Evolutionary conservation across 306 rosid species (phyloP).

Genomic region (Nissolia schottii): DNA sequence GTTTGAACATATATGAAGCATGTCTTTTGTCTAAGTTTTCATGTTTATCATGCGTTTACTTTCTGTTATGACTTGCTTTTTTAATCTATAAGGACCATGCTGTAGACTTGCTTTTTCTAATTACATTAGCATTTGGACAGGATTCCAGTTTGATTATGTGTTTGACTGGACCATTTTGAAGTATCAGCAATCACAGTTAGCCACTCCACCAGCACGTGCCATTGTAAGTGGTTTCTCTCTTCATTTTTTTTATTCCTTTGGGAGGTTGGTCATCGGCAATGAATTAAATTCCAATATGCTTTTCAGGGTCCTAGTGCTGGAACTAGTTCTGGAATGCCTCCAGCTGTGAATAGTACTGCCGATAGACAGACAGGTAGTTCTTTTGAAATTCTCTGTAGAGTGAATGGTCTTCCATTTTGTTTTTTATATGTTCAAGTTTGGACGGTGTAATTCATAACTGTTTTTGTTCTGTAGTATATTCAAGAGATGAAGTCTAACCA

Average conservation of each 20-base stretch:
- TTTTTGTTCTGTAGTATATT: not conserved
- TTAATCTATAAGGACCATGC: not conserved
- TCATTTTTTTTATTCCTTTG: not conserved
- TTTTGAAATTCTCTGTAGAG: not conserved
- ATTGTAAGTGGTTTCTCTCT: slow-evolving; percentile 29
- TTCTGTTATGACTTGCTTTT: not conserved
- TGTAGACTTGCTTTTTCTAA: not conserved
- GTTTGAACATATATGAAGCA: slow-evolving; percentile 31
- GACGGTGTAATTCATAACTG: not conserved
- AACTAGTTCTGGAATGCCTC: slow-evolving; percentile 78
- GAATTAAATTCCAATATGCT: slow-evolving; percentile 10
- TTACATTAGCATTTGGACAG: slow-evolving; percentile 34
- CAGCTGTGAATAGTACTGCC: slow-evolving; percentile 39
- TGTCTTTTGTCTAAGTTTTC: not conserved
- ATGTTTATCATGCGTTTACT: not conserved
- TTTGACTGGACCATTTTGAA: slow-evolving; percentile 88
- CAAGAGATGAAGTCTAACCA: not conserved
- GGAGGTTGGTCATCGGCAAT: slow-evolving; percentile 22
- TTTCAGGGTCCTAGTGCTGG: slow-evolving; percentile 63
- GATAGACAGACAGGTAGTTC: slow-evolving; percentile 67
- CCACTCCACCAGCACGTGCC: slow-evolving; percentile 70
- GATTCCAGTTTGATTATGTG: slow-evolving; percentile 88
- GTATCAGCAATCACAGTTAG: slow-evolving; percentile 86
- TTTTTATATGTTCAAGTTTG: not conserved
- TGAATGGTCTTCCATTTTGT: not conserved